These are phyloP conservation scores for Venturia oleaginea DNA, from an alignment of 2,329 filamentous ascomycete species.

Conservation along the genomic window DNA sequence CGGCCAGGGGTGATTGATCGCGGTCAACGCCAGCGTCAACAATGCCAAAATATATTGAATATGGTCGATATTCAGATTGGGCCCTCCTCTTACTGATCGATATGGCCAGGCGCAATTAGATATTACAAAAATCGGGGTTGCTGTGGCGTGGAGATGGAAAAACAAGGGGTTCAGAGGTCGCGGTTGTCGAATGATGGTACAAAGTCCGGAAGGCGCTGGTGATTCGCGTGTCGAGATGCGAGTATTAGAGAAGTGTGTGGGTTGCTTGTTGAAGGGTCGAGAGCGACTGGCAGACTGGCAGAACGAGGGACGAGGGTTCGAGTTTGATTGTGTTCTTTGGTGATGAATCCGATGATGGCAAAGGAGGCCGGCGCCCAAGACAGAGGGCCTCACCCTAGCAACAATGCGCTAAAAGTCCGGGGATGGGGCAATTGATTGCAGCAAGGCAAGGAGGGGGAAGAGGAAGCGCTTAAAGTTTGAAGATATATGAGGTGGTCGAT, in stretches of 20 bases:
- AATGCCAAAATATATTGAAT: not conserved
- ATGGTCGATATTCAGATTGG: not conserved
- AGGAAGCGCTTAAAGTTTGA: not conserved
- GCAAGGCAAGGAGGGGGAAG: not conserved
- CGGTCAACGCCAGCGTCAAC: slow-evolving; percentile 13
- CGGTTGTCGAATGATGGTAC: not conserved
- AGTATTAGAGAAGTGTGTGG: not conserved
- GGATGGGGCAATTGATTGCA: not conserved
- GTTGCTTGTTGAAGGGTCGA: not conserved
- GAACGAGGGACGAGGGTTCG: not conserved
- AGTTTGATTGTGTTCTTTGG: not conserved
- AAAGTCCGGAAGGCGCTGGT: not conserved
- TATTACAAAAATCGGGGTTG: not conserved
- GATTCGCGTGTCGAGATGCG: not conserved
- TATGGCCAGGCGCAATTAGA: not conserved
- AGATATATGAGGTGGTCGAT: too few relatives aligned
- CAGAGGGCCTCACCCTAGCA: not conserved
- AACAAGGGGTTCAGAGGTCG: not conserved
- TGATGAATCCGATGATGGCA: not conserved
- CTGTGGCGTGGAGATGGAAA: not conserved
- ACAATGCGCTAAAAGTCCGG: not conserved
- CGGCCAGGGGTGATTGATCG: not conserved
- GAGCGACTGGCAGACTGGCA: not conserved
- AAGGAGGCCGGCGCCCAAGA: too few relatives aligned
- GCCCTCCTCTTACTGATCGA: not conserved